Conservation (phyloP, 306 rosid species). For the Quercus mongolica region DNA sequence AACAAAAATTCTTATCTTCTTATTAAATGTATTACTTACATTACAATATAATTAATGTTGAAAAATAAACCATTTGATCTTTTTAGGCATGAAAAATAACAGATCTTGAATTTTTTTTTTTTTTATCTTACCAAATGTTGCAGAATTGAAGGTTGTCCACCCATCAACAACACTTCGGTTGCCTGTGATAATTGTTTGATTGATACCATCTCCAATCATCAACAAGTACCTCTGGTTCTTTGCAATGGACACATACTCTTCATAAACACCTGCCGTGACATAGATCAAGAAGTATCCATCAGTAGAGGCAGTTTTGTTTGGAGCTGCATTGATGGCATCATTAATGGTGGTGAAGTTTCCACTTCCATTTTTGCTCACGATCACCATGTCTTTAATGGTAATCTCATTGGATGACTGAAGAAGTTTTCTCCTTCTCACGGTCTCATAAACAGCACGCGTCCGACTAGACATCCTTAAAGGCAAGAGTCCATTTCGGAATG, state of each 20-base stretch:
- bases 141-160: background rate
- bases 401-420: background rate
- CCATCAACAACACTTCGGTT: background rate
- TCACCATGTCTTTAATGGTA: background rate
- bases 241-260: background rate
- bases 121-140: background rate
- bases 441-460: background rate
- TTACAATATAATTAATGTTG: no score
- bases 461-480: background rate
- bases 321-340: background rate
- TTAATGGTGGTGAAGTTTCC: conserved; percentile 1
- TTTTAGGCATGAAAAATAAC: background rate
- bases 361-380: background rate
- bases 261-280: background rate
- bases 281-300: conserved; percentile 1
- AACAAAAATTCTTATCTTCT: background rate
- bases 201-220: conserved; percentile 1
- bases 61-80: no score
- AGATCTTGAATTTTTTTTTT: background rate
- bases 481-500: background rate
- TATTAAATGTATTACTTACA: no score
- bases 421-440: background rate
- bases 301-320: background rate
- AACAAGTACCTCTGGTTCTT: background rate
- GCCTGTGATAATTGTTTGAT: conserved; percentile 1